These are phyloP conservation scores for Haematococcus lacustris DNA, from an alignment of 139 green algal genomes.

Conservation along the genomic window DNA sequence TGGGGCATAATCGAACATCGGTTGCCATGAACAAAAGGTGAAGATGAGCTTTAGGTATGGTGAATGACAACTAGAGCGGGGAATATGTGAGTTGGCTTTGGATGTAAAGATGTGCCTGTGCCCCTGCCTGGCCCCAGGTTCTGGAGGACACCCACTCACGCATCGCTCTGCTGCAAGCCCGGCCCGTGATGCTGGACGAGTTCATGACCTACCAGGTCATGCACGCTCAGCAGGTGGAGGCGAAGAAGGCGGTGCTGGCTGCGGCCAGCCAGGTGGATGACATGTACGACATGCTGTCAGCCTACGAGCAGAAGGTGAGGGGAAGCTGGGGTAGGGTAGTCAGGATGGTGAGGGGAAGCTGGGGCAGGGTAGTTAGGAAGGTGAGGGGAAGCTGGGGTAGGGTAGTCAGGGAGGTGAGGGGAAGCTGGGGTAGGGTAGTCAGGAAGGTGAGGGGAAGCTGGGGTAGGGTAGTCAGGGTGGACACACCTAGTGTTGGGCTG, in stretches of 20 bases:
- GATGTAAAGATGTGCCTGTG: neutral
- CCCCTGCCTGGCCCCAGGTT: slow-evolving; percentile 20
- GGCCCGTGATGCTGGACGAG: slow-evolving; percentile 53
- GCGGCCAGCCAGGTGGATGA: slow-evolving; percentile 56
- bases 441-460: too few species aligned
- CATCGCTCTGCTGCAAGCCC: slow-evolving; percentile 42
- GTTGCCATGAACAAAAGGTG: too few species aligned
- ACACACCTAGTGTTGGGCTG: too few species aligned
- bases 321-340: neutral
- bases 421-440: too few species aligned
- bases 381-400: too few species aligned
- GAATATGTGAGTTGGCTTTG: neutral
- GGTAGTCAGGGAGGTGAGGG: too few species aligned
- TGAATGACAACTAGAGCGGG: neutral
- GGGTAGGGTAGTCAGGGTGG: neutral
- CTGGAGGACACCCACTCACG: slow-evolving; percentile 49
- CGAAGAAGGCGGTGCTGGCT: slow-evolving; percentile 47
- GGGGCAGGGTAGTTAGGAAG: neutral
- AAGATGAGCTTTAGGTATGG: neutral
- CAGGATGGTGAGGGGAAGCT: too few species aligned
- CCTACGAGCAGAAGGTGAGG: slow-evolving; percentile 69
- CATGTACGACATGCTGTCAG: slow-evolving; percentile 75
- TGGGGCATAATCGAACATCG: neutral
- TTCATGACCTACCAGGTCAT: slow-evolving; percentile 67
- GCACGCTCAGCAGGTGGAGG: slow-evolving; percentile 47